phyloP scores from a whole-genome alignment of 2,329 filamentous ascomycete genomes.

The Beauveria brongniartii region DNA sequence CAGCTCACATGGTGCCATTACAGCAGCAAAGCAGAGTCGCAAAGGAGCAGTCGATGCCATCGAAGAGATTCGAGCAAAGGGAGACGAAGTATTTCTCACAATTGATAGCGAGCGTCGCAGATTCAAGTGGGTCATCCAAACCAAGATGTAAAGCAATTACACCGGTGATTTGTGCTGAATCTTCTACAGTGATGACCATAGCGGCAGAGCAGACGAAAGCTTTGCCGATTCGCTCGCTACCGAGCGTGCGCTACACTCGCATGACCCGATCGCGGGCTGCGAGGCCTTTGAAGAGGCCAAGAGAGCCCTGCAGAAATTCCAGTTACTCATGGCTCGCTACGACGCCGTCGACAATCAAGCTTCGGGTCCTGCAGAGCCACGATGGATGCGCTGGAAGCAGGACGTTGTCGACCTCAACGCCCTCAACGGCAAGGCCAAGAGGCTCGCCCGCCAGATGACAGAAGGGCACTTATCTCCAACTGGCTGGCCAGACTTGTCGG shows the following conservation, averaged over 20 bases:
- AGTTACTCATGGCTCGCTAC: slow-evolving; percentile 17
- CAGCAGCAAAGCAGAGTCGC: neutral
- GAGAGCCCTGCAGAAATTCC: slow-evolving; percentile 11
- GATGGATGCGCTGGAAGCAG: slow-evolving; percentile 25
- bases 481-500: neutral
- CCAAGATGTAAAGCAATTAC: no score
- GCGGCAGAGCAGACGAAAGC: neutral
- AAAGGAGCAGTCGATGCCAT: slow-evolving; percentile 2
- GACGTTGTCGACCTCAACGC: slow-evolving; percentile 23
- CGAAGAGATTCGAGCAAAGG: neutral
- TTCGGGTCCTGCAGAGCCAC: slow-evolving; percentile 18
- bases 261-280: slow-evolving; percentile 2
- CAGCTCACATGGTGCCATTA: neutral
- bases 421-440: slow-evolving; percentile 21
- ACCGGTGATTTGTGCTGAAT: neutral
- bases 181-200: neutral
- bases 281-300: slow-evolving; percentile 5
- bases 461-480: slow-evolving; percentile 22
- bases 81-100: neutral
- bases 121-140: neutral
- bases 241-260: neutral
- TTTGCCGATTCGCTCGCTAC: neutral
- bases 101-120: neutral
- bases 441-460: slow-evolving; percentile 18
- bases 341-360: slow-evolving; percentile 15